Evolutionary conservation across 441 rosid species (phyloP).

Genomic region (Kokia cookei): DNA sequence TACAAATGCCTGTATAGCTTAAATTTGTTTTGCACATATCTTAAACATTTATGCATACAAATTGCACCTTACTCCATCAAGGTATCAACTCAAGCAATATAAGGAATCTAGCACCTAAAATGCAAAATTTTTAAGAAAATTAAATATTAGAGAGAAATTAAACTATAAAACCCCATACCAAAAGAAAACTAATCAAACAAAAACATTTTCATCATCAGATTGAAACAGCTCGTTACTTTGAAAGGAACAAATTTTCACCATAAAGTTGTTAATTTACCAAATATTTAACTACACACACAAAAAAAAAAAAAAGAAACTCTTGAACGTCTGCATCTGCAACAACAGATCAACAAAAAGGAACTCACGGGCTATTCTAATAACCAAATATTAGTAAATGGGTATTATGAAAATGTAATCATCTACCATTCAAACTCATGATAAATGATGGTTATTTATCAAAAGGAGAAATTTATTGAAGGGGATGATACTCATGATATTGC

Average conservation of each 20-base stretch:
- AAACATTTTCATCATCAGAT: neutral
- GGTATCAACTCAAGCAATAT: too few relatives aligned
- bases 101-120: too few relatives aligned
- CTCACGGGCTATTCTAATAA: neutral
- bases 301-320: neutral
- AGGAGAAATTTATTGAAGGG: conserved; percentile 7
- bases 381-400: neutral
- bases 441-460: conserved; percentile 16
- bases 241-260: neutral
- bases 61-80: too few relatives aligned
- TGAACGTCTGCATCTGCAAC: neutral
- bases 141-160: neutral
- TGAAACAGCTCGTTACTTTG: neutral
- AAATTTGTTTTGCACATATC: too few relatives aligned
- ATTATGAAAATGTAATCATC: conserved; percentile 23
- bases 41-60: too few relatives aligned
- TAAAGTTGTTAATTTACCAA: neutral
- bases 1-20: too few relatives aligned
- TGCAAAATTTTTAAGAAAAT: neutral
- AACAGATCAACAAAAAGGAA: neutral
- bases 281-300: neutral
- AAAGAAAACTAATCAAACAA: neutral
- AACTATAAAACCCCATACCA: neutral
- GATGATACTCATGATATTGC: conserved; percentile 34
- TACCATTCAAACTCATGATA: conserved; percentile 12